Percentiles rank a stretch among this genome's conserved stretches.
Evolutionary conservation across 768 basidiomycete genomes (phyloP).

Genomic region (Trametes maxima): DNA sequence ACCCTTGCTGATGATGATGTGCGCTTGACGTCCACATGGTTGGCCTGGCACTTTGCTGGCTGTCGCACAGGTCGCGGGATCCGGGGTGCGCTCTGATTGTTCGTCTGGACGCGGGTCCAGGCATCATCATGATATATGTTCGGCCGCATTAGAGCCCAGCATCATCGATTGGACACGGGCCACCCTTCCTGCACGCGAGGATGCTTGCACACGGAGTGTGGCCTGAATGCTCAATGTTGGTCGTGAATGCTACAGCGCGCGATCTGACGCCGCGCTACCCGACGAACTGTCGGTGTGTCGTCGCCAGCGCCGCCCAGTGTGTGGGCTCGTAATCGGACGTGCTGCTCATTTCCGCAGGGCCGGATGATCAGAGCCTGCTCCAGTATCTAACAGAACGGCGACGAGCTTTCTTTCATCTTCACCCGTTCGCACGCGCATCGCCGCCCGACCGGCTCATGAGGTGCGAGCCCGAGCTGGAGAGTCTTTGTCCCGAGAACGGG

Average conservation of each 20-base stretch:
- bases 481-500: neutral
- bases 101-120: slow-evolving; percentile 1
- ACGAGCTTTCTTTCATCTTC: slow-evolving; percentile 18
- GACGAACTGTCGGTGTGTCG: neutral
- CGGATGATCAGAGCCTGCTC: slow-evolving; percentile 12
- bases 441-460: slow-evolving; percentile 3
- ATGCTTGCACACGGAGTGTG: neutral
- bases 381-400: slow-evolving; percentile 19
- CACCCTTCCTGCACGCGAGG: neutral
- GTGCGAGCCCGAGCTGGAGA: neutral
- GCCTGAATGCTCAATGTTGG: too few species aligned
- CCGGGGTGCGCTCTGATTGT: slow-evolving; percentile 8
- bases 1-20: neutral
- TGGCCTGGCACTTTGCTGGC: slow-evolving; percentile 1
- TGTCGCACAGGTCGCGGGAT: slow-evolving; percentile 11
- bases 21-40: neutral
- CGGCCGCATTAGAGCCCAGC: slow-evolving; percentile 9
- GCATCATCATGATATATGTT: slow-evolving; percentile 22
- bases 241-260: neutral
- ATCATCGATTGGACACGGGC: slow-evolving; percentile 7
- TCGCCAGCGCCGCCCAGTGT: neutral
- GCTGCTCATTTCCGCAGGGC: slow-evolving; percentile 7
- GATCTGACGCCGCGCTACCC: slow-evolving; percentile 7
- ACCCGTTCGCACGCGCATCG: slow-evolving; percentile 21
- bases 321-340: slow-evolving; percentile 2